Evolutionary conservation across 163 green algal species (phyloP), one percentile per base, ranked within the genome.

Genomic region (Chlorella variabilis): DNA sequence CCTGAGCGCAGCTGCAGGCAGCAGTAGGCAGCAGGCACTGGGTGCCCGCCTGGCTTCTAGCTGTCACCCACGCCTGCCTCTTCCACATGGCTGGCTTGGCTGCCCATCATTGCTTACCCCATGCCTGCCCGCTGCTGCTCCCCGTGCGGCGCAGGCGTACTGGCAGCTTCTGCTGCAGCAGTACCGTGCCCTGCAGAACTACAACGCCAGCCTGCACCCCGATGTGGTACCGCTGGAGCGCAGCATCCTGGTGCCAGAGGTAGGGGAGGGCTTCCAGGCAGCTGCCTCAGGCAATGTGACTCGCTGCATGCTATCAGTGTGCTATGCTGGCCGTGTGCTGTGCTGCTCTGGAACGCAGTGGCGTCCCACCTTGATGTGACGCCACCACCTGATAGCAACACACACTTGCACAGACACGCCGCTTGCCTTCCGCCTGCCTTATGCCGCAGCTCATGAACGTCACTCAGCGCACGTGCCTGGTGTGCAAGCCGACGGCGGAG

Each of bases 221-320:
- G 73, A 80, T 59, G 73, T 56, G 8, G 13, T 80, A 31, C 73
- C 56, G 4, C 73, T 80, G 54, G 73, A 80, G 27, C 18, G 25
- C 15, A 61, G 36, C 11, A 70, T 80, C 25, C 38, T 80, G 36
- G 2, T 61, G 38, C 73, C 73, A 1, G 8, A 58, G 56, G 73
- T 58, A 25, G 33, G 69, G n/a, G 8, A 38, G 59, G 3, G 29
- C 29, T 21, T 11, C 7, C n/a, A n/a, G 4, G 51, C 51, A 62
- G 54, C 18, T 63, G 54, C 54, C 45, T 11, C 45, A 54, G 45
- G 45, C 45, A 54, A 54, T n/a, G n/a, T n/a, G n/a, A n/a, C n/a
- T n/a, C n/a, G n/a, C n/a, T n/a, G n/a, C n/a, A n/a, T n/a, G n/a
- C n/a, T n/a, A n/a, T n/a, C n/a, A n/a, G n/a, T 54, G 15, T 54